These are phyloP conservation scores for Citrus sp. DNA, from an alignment of 345 rosid species.

Conservation along the genomic window DNA sequence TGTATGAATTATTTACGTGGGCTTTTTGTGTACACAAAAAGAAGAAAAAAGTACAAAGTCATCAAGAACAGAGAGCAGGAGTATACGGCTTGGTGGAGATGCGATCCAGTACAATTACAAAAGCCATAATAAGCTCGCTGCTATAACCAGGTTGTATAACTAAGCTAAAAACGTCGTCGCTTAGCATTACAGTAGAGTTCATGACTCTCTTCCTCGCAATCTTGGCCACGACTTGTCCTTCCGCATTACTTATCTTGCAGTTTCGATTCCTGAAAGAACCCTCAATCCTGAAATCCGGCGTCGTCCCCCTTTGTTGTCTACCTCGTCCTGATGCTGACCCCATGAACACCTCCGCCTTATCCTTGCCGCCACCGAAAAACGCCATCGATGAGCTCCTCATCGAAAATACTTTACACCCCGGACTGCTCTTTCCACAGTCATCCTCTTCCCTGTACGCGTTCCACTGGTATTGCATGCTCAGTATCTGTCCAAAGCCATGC, in stretches of 20 bases:
- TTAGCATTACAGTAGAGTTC: conserved; percentile 33
- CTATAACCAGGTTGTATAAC: conserved; percentile 39
- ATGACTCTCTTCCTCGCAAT: conserved; percentile 34
- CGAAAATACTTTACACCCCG: conserved; percentile 29
- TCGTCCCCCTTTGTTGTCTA: neutral
- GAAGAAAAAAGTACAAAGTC: neutral
- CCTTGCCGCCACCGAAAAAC: conserved; percentile 18
- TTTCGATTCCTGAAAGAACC: conserved; percentile 39
- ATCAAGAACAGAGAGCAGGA: conserved; percentile 36
- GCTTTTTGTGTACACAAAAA: too few relatives aligned
- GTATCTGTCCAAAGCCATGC: conserved; percentile 14
- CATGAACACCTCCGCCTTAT: conserved; percentile 35
- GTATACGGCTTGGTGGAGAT: conserved; percentile 26
- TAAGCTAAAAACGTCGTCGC: conserved; percentile 47
- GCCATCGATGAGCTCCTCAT: conserved; percentile 30
- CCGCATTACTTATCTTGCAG: conserved; percentile 21
- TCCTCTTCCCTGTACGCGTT: conserved; percentile 38
- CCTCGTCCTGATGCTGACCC: neutral
- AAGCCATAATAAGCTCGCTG: conserved; percentile 41
- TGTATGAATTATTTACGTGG: neutral
- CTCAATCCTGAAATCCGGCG: conserved; percentile 37
- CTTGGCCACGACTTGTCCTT: conserved; percentile 27
- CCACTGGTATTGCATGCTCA: conserved; percentile 46
- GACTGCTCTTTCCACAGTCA: conserved; percentile 1
- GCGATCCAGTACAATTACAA: conserved; percentile 44